Evolutionary conservation across 2,329 filamentous ascomycete genomes (phyloP).

Genomic region (Trichophyton mentagrophytes): DNA sequence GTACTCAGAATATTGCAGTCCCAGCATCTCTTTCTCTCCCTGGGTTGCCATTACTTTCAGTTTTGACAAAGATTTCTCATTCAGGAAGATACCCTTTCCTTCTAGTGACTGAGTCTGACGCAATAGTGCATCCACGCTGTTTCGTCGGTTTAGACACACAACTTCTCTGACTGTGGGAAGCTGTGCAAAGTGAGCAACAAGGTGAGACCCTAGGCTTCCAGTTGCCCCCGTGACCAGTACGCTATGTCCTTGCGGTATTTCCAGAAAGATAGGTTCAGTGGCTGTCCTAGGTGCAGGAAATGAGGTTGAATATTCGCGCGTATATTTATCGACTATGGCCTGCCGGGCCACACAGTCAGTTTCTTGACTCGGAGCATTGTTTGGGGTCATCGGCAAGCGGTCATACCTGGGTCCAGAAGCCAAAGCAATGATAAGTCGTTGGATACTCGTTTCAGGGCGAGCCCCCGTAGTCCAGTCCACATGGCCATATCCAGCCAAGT

Average conservation of each 20-base stretch:
- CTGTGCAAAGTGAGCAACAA: conserved; percentile 26
- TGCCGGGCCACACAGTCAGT: conserved; percentile 5
- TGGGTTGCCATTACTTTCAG: conserved; percentile 39
- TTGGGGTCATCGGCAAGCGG: background rate
- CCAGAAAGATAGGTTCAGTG: background rate
- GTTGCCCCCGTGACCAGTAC: conserved; percentile 34
- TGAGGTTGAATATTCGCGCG: conserved; percentile 15
- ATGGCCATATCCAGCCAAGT: conserved; percentile 4
- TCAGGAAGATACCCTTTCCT: conserved; percentile 17
- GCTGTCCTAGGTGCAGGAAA: conserved; percentile 12
- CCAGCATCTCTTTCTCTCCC: conserved; percentile 36
- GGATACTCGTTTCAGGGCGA: conserved; percentile 4
- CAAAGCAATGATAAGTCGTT: conserved; percentile 6
- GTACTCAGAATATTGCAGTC: conserved; percentile 33
- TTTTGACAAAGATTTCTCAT: conserved; percentile 21
- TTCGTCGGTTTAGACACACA: conserved; percentile 38
- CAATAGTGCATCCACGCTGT: conserved; percentile 15
- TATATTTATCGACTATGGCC: conserved; percentile 10
- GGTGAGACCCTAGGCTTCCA: conserved; percentile 30
- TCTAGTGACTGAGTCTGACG: conserved; percentile 27
- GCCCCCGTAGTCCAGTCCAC: conserved; percentile 6
- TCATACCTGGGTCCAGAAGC: conserved; percentile 8
- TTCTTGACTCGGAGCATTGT: background rate
- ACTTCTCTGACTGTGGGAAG: conserved; percentile 22
- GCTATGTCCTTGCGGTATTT: conserved; percentile 9